A percentile compares a stretch with the other conserved stretches of the same genome.
These are phyloP conservation scores for Aphanomyces stellatus DNA, from an alignment of 352 stramenopile genomes.

Conservation along the genomic window DNA sequence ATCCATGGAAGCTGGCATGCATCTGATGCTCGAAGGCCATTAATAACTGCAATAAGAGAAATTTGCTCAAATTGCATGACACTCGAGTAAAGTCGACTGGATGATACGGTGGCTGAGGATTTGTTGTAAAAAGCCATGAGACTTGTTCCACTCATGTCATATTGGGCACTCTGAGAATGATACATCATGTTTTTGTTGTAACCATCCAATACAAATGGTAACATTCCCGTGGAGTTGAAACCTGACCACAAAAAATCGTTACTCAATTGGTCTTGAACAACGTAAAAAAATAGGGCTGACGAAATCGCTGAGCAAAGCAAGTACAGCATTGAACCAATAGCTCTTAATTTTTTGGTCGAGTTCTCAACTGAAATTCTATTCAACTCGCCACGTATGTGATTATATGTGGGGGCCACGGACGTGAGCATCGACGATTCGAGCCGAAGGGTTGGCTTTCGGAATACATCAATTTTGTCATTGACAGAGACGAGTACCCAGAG, in stretches of 20 bases:
- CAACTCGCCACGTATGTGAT: neutral
- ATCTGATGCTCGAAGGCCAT: neutral
- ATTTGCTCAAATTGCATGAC: neutral
- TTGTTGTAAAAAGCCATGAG: neutral
- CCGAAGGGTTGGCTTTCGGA: neutral
- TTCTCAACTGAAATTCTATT: too few relatives aligned
- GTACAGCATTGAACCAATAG: too few relatives aligned
- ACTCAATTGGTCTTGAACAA: neutral
- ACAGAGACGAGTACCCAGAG: neutral
- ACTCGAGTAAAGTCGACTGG: neutral
- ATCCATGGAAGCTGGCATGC: neutral
- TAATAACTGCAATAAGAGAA: neutral
- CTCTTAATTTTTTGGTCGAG: too few relatives aligned
- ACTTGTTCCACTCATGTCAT: neutral
- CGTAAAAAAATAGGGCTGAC: neutral
- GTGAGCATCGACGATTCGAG: neutral
- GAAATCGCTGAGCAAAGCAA: neutral
- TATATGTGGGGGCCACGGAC: neutral
- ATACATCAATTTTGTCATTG: neutral
- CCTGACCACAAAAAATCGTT: slow-evolving; percentile 3
- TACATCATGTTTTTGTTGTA: neutral
- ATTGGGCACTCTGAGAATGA: neutral
- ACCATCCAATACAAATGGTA: neutral
- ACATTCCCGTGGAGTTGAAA: neutral
- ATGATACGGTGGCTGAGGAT: neutral